Conservation (phyloP, 257 asterid genomes). For the Primulina huaijiensis region DNA sequence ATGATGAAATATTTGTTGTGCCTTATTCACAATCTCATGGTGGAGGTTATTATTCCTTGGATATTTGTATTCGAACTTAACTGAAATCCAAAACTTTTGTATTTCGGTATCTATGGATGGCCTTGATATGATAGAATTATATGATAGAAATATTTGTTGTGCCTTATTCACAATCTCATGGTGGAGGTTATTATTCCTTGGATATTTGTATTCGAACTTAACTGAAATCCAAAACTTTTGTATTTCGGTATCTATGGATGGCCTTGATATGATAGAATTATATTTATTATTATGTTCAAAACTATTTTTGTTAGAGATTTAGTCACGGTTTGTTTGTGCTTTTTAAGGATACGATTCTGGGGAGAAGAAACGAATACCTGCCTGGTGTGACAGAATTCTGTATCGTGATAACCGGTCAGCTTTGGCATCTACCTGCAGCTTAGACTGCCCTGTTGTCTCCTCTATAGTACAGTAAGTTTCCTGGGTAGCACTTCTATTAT, state of each 20-base stretch:
- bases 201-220: conserved; percentile 9
- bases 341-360: conserved; percentile 93
- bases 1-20: conserved; percentile 16
- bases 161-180: not conserved
- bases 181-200: not conserved
- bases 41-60: not conserved
- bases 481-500: conserved; percentile 12
- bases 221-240: not conserved
- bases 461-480: conserved; percentile 69
- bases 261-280: not conserved
- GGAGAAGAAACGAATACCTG: conserved; percentile 97
- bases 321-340: conserved; percentile 24
- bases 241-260: conserved; percentile 1
- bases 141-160: conserved; percentile 14
- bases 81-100: not conserved
- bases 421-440: conserved; percentile 66
- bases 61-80: conserved; percentile 13
- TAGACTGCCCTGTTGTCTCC: conserved; percentile 89
- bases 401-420: conserved; percentile 82
- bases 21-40: not conserved
- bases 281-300: conserved; percentile 4
- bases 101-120: conserved; percentile 3
- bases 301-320: conserved; percentile 21
- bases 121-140: not conserved
- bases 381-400: conserved; percentile 98